Percentiles rank a stretch among this genome's conserved stretches.
phyloP scores from a whole-genome alignment of 176 grass and related monocot genomes.

The Tillandsia leiboldiana region DNA sequence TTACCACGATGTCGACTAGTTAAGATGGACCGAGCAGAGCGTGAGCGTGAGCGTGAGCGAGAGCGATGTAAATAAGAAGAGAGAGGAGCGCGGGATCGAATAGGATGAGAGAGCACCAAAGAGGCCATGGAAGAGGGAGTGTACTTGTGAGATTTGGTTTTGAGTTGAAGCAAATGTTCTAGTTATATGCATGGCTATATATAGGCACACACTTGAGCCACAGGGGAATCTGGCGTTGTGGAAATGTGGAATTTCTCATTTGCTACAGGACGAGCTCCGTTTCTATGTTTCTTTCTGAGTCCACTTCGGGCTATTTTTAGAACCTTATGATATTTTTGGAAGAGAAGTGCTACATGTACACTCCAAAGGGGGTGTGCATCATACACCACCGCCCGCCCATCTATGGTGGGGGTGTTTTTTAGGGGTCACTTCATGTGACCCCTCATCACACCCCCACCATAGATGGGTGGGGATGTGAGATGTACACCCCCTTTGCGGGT shows the following conservation, averaged over 20 bases:
- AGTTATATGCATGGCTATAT: not conserved
- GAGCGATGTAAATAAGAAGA: not conserved
- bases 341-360: no score
- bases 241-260: constrained; percentile 6
- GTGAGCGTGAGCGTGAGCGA: no score
- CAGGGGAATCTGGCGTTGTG: not conserved
- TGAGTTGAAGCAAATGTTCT: not conserved
- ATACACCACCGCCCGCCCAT: no score
- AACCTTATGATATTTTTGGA: no score
- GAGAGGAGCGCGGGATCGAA: not conserved
- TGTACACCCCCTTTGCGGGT: no score
- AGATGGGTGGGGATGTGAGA: no score
- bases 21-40: no score
- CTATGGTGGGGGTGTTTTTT: no score
- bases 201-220: not conserved
- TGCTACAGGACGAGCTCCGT: constrained; percentile 10
- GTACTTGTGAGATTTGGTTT: not conserved
- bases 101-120: constrained; percentile 15
- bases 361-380: no score
- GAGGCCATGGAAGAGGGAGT: constrained; percentile 21
- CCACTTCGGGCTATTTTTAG: no score
- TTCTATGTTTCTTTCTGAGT: not conserved
- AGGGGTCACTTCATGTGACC: no score
- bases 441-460: no score
- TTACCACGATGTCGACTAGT: not conserved